phyloP scores from a whole-genome alignment of 2,329 filamentous ascomycete species.

The Cladophialophora immunda region DNA sequence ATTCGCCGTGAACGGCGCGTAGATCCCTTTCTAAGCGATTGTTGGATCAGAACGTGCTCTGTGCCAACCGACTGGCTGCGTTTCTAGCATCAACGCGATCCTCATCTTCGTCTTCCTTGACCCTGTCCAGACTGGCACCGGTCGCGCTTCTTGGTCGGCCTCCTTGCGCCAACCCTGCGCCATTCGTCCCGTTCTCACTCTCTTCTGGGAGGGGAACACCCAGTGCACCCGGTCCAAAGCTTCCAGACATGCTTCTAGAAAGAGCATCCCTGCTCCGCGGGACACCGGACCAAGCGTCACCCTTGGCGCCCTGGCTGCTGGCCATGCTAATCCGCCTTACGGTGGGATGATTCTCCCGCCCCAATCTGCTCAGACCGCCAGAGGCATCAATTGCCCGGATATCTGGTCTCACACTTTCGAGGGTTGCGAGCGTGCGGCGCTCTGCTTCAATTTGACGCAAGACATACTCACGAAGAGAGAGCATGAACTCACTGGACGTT shows the following conservation, averaged over 20 bases:
- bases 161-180: conserved; percentile 63
- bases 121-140: conserved; percentile 64
- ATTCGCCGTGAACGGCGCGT: neutral
- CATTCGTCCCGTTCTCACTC: conserved; percentile 58
- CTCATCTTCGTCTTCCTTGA: conserved; percentile 82
- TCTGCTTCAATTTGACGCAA: conserved; percentile 95
- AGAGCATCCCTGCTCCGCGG: conserved; percentile 82
- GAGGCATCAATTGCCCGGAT: conserved; percentile 91
- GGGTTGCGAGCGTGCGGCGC: conserved; percentile 84
- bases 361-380: conserved; percentile 87
- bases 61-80: conserved; percentile 89
- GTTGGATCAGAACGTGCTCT: conserved; percentile 81
- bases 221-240: conserved; percentile 66
- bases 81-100: conserved; percentile 95
- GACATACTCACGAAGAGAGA: conserved; percentile 89
- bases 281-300: conserved; percentile 97
- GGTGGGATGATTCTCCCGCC: conserved; percentile 84
- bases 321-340: conserved; percentile 78
- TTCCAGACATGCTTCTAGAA: conserved; percentile 76
- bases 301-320: conserved; percentile 92
- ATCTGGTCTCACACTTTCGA: conserved; percentile 93
- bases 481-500: conserved; percentile 82
- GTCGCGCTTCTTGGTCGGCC: conserved; percentile 46
- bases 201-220: conserved; percentile 72
- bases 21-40: neutral